Conservation (phyloP, 2,329 filamentous ascomycete genomes). For the Atkinsonella hypoxylon region DNA sequence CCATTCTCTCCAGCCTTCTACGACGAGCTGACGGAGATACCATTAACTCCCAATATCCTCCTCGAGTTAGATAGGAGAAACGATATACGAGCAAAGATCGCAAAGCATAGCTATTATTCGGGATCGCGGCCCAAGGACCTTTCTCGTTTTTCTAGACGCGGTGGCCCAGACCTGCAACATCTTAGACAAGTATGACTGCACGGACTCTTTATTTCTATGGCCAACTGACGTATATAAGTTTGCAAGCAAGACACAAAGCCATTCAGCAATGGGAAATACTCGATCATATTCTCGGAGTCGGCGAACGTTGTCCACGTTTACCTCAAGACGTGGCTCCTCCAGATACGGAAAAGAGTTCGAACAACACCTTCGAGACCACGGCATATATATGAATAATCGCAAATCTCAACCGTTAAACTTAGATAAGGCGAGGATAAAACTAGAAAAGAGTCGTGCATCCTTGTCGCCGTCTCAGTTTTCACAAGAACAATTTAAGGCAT, state of each 20-base stretch:
- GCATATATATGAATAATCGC: constrained; percentile 1
- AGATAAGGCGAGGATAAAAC: neutral
- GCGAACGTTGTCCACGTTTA: neutral
- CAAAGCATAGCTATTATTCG: neutral
- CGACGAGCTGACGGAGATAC: constrained; percentile 16
- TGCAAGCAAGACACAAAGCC: neutral
- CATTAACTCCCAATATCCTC: constrained; percentile 15
- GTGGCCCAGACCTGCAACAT: neutral
- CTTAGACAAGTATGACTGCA: constrained; percentile 11
- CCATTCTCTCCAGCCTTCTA: constrained; percentile 17
- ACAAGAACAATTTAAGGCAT: neutral
- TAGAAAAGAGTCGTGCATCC: neutral
- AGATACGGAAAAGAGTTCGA: constrained; percentile 3
- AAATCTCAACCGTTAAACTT: constrained; percentile 15
- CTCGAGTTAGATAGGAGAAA: constrained; percentile 16
- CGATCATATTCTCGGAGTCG: neutral
- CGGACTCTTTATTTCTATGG: constrained; percentile 17
- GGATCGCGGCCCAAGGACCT: neutral
- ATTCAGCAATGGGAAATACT: neutral
- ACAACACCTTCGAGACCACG: neutral
- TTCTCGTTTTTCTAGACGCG: neutral
- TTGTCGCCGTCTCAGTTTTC: neutral
- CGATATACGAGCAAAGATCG: neutral
- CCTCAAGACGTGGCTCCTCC: neutral
- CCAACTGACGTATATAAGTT: neutral